Conservation (phyloP, 306 rosid species). For the Aeschynomene evenia region DNA sequence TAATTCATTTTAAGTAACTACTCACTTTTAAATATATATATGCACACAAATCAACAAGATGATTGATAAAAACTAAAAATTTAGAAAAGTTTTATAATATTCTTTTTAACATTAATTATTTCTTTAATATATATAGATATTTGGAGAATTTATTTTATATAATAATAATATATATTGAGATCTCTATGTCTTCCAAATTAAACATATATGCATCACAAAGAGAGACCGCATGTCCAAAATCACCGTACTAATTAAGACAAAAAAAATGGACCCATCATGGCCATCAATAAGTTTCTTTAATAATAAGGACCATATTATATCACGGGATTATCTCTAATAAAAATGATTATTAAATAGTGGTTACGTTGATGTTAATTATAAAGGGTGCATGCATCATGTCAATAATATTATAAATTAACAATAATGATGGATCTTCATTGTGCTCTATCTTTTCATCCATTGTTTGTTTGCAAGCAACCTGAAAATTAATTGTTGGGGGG, state of each 20-base stretch:
- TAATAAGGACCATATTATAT: background rate
- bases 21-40: too few relatives aligned
- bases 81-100: too few relatives aligned
- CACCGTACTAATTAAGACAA: background rate
- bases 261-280: background rate
- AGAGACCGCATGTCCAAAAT: background rate
- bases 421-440: background rate
- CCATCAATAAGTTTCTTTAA: background rate
- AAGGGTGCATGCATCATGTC: slow-evolving; percentile 1
- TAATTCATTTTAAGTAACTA: too few relatives aligned
- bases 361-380: background rate
- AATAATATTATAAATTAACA: too few relatives aligned
- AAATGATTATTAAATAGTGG: background rate
- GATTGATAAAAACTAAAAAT: too few relatives aligned
- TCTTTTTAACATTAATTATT: too few relatives aligned
- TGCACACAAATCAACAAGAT: too few relatives aligned
- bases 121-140: too few relatives aligned
- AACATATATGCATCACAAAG: background rate
- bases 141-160: too few relatives aligned
- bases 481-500: slow-evolving; percentile 15
- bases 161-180: too few relatives aligned
- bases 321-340: background rate
- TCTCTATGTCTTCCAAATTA: too few relatives aligned
- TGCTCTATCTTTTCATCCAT: background rate
- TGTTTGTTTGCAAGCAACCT: slow-evolving; percentile 20